Percentiles rank a stretch among this genome's conserved stretches.
These are phyloP conservation scores for Cryptococcus floricola DNA, from an alignment of 1,284 basidiomycete genomes.

Conservation along the genomic window DNA sequence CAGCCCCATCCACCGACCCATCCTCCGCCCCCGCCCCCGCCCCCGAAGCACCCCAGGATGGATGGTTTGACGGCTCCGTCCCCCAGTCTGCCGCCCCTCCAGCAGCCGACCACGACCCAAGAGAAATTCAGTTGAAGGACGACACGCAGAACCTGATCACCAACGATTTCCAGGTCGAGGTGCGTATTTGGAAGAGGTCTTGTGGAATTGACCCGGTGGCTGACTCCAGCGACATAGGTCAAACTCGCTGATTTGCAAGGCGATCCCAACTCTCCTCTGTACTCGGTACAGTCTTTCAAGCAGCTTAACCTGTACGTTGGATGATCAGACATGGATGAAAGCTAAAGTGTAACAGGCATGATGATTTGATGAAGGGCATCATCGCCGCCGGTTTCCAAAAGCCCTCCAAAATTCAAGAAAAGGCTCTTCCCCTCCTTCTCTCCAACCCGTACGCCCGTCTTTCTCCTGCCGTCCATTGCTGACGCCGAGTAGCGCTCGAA, in stretches of 20 bases:
- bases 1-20: no score
- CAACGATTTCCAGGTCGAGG: conserved; percentile 45
- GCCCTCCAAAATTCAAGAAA: conserved; percentile 98
- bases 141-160: conserved; percentile 27
- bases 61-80: background rate
- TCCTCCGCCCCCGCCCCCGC: no score
- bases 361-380: conserved; percentile 90
- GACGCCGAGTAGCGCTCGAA: conserved; percentile 61
- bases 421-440: conserved; percentile 86
- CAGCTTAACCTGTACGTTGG: conserved; percentile 68
- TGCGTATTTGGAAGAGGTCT: conserved; percentile 10
- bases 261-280: conserved; percentile 92
- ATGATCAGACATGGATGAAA: conserved; percentile 2
- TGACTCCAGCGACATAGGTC: conserved; percentile 58
- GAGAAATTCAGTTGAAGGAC: background rate
- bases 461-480: background rate
- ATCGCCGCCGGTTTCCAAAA: conserved; percentile 96
- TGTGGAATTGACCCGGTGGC: background rate
- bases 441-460: conserved; percentile 68
- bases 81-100: background rate
- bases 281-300: conserved; percentile 91
- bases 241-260: conserved; percentile 96
- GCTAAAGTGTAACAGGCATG: conserved; percentile 56
- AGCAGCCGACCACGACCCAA: background rate
- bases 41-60: background rate